These are phyloP conservation scores for Xylaria castorea DNA, from an alignment of 495 filamentous ascomycete species.

Conservation along the genomic window DNA sequence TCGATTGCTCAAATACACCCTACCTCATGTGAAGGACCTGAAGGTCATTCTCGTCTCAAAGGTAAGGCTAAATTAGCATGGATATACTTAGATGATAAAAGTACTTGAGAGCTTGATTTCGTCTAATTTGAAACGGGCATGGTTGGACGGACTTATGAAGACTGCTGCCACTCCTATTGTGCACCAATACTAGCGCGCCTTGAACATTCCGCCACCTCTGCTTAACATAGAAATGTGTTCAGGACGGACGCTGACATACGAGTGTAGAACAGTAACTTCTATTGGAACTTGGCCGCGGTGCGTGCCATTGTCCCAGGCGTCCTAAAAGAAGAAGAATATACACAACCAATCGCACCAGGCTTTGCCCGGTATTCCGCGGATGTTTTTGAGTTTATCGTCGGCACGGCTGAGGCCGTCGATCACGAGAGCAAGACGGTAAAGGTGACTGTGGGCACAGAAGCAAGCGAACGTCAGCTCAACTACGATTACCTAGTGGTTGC, in stretches of 20 bases:
- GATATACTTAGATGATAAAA: neutral
- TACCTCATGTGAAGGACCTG: conserved; percentile 43
- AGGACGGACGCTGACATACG: conserved; percentile 32
- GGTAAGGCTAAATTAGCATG: conserved; percentile 37
- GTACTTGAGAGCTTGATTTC: neutral
- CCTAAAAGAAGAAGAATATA: conserved; percentile 54
- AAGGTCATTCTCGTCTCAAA: conserved; percentile 56
- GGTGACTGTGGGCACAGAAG: conserved; percentile 29
- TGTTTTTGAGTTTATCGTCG: conserved; percentile 51
- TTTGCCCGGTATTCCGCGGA: conserved; percentile 49
- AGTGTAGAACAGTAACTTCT: conserved; percentile 60
- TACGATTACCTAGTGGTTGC: conserved; percentile 47
- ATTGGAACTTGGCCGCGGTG: conserved; percentile 62
- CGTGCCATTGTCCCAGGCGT: conserved; percentile 59
- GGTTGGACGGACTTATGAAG: neutral
- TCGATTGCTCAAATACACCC: conserved; percentile 55
- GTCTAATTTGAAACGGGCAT: neutral
- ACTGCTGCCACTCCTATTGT: neutral
- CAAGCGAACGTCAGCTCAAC: conserved; percentile 32
- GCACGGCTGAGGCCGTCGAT: conserved; percentile 46
- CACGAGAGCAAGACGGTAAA: conserved; percentile 39
- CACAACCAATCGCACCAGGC: conserved; percentile 50
- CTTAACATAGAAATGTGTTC: neutral
- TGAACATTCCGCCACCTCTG: neutral
- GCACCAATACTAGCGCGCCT: neutral